These are phyloP conservation scores for Hibiscus trionum DNA, from an alignment of 345 rosid genomes.

Conservation along the genomic window DNA sequence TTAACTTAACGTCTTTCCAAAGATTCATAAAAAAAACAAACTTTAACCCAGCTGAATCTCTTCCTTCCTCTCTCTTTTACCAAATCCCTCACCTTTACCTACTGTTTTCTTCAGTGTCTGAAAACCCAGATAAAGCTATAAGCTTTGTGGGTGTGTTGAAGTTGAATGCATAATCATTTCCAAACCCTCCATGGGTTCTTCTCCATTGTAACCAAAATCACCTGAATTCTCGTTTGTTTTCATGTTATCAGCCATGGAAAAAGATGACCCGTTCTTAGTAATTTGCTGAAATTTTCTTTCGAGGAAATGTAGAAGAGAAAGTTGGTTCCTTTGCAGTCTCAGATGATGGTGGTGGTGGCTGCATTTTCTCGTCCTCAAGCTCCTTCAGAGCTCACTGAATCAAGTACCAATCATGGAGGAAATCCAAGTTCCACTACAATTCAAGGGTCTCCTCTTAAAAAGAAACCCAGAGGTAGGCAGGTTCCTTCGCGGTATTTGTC, in stretches of 20 bases:
- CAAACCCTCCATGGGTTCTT: conserved; percentile 5
- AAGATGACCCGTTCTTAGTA: neutral
- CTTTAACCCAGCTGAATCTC: neutral
- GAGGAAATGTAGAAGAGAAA: conserved; percentile 38
- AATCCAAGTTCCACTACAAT: conserved; percentile 11
- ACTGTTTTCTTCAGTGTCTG: conserved; percentile 4
- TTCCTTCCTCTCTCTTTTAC: neutral
- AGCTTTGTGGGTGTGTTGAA: conserved; percentile 4
- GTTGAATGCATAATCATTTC: conserved; percentile 19
- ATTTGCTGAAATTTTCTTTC: conserved; percentile 2
- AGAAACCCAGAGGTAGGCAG: conserved; percentile 69
- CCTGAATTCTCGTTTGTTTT: conserved; percentile 1
- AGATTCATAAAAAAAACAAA: neutral
- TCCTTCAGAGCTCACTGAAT: conserved; percentile 25
- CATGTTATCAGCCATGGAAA: conserved; percentile 12
- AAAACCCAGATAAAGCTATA: conserved; percentile 3
- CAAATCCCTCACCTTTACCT: conserved; percentile 21
- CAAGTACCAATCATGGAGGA: neutral
- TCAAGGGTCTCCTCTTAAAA: conserved; percentile 21
- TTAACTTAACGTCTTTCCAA: conserved; percentile 21
- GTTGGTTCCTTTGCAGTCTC: conserved; percentile 9
- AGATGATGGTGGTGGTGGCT: conserved; percentile 53
- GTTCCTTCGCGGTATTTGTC: conserved; percentile 85
- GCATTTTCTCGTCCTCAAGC: conserved; percentile 40
- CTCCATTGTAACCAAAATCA: conserved; percentile 13